Evolutionary conservation across 164 flowering plant genomes (phyloP).

Genomic region (Vitis labrusca): DNA sequence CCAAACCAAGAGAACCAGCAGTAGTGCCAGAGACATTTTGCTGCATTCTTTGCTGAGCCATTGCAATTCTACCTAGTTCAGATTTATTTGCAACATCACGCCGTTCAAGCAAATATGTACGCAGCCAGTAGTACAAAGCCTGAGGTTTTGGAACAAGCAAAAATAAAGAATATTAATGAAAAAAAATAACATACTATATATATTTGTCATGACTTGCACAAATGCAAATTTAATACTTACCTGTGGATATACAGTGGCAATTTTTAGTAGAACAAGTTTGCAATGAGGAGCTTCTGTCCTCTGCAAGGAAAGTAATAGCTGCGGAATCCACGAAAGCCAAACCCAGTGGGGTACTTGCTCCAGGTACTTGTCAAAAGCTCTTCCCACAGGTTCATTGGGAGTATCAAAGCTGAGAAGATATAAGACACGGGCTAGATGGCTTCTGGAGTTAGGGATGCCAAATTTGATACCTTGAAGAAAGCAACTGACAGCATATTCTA

Average conservation of each 20-base stretch:
- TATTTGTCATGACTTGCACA: neutral
- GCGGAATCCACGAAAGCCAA: slow-evolving; percentile 99
- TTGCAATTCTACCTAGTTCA: slow-evolving; percentile 74
- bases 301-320: slow-evolving; percentile 90
- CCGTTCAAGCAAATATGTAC: slow-evolving; percentile 95
- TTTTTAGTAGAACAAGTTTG: slow-evolving; percentile 82
- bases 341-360: slow-evolving; percentile 98
- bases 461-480: slow-evolving; percentile 96
- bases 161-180: neutral
- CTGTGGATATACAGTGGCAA: slow-evolving; percentile 94
- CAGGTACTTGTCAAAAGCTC: slow-evolving; percentile 82
- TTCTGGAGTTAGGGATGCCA: slow-evolving; percentile 92
- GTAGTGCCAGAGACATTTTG: slow-evolving; percentile 53
- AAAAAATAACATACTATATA: neutral
- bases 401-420: slow-evolving; percentile 97
- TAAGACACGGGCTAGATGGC: slow-evolving; percentile 90
- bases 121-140: slow-evolving; percentile 99
- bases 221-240: slow-evolving; percentile 30
- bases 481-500: slow-evolving; percentile 97
- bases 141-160: slow-evolving; percentile 21
- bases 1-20: slow-evolving; percentile 49
- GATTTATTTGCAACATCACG: slow-evolving; percentile 96
- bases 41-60: slow-evolving; percentile 94
- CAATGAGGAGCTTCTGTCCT: slow-evolving; percentile 93
- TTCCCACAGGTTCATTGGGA: slow-evolving; percentile 84